Evolutionary conservation across 768 basidiomycete genomes (phyloP).

Genomic region (Agaricus subrufescens): DNA sequence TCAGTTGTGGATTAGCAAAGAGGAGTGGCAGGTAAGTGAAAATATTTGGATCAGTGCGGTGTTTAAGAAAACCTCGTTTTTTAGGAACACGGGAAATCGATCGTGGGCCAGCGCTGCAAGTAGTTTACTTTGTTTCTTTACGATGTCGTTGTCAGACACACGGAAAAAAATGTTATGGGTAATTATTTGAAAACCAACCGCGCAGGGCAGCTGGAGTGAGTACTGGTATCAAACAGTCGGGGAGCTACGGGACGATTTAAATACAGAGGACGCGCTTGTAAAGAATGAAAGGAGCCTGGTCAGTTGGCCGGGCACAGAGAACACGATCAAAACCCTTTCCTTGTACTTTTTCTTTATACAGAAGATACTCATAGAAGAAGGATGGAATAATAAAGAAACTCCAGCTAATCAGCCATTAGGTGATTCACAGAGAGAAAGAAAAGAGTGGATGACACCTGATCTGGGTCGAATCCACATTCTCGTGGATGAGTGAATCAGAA

Average conservation of each 20-base stretch:
- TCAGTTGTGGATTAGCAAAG: constrained; percentile 91
- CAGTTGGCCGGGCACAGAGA: neutral
- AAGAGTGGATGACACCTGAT: neutral
- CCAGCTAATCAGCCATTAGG: constrained; percentile 12
- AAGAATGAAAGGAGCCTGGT: constrained; percentile 1
- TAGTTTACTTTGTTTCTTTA: constrained; percentile 25
- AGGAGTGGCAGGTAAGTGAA: constrained; percentile 80
- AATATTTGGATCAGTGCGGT: neutral
- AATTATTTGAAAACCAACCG: constrained; percentile 6
- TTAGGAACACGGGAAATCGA: constrained; percentile 79
- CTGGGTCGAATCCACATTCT: neutral
- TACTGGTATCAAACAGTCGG: constrained; percentile 4
- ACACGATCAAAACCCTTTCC: constrained; percentile 6
- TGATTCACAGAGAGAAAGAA: constrained; percentile 1
- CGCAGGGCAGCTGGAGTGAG: neutral
- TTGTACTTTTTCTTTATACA: constrained; percentile 10
- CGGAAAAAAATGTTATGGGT: constrained; percentile 4
- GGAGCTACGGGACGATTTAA: constrained; percentile 1
- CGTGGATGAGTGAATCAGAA: constrained; percentile 37
- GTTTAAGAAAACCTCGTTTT: neutral
- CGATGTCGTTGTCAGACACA: neutral
- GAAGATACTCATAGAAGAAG: constrained; percentile 1
- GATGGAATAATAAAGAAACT: constrained; percentile 10
- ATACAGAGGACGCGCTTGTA: neutral
- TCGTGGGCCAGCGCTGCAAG: constrained; percentile 85